Base-by-base conservation (phyloP, 2,329 filamentous ascomycete genomes). In the Pseudogymnoascus sp. region DNA sequence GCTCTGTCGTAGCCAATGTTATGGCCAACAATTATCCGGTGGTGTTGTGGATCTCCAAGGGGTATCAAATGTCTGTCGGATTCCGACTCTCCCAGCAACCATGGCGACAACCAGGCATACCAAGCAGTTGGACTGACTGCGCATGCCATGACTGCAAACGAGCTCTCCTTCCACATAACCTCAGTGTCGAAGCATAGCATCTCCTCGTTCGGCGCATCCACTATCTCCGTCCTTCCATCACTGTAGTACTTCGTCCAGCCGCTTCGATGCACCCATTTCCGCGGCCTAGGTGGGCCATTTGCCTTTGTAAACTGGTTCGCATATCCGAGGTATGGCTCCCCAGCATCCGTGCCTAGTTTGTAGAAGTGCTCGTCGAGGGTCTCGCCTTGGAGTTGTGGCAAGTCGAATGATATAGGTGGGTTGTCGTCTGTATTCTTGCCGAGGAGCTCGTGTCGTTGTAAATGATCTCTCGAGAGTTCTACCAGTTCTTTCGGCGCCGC, bases 21-120 rank as follows among this genome's bases (percentile, higher is more conserved):
- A 75, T 99, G 94, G 2, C 94, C 94, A 20, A 99, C 85, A 43
- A 99, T 81, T 58, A 99, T 83, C 50, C 92, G 85, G 22, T 88
- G 81, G 65, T 84, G 81, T 2, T 78, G 79, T 6, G 87, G 84
- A 68, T 97, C 87, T 30, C 94, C 95, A 6, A 99, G 76, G 0
- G 95, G 92, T 57, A 99, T 87, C 11, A 99, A 77, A 63, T 99
- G 93, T 57, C 85, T 83, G 69, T 90, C 82, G 33, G 85, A 85
- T 36, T 88, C 78, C 1, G 90, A 87, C 76, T 97, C 90, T 30
- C 86, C 89, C 16, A 99, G 76, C 36, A 99, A 77, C 93, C 93
- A 99, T 0, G 94, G 94, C 11, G 94, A 99, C 60, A 99, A 75
- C 94, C 94, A 99, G 0, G 88, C 90, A 76, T 99, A 99, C 95